These are phyloP conservation scores for Neurospora sp. DNA, from an alignment of 495 filamentous ascomycete genomes.

Conservation along the genomic window DNA sequence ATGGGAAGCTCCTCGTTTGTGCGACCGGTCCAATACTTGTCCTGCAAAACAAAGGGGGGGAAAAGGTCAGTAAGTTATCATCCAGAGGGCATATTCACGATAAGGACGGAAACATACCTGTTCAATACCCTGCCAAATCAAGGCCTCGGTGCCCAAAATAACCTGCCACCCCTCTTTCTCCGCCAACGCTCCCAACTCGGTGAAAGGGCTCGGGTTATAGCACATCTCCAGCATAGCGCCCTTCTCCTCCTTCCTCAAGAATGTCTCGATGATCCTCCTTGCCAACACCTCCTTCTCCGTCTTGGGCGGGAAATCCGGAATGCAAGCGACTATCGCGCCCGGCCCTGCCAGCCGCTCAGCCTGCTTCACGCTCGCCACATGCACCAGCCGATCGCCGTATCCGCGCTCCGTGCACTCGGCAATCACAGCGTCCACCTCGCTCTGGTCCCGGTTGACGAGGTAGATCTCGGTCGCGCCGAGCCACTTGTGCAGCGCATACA, in stretches of 20 bases:
- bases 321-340: slow-evolving; percentile 52
- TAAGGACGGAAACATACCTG: slow-evolving; percentile 28
- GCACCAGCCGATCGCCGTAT: slow-evolving; percentile 41
- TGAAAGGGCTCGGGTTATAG: slow-evolving; percentile 62
- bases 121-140: slow-evolving; percentile 69
- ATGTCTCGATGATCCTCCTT: slow-evolving; percentile 44
- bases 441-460: slow-evolving; percentile 54
- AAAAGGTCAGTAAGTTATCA: background rate
- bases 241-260: slow-evolving; percentile 42
- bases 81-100: background rate
- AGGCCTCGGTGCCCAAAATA: slow-evolving; percentile 57
- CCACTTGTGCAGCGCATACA: slow-evolving; percentile 59
- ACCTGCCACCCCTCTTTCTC: slow-evolving; percentile 54
- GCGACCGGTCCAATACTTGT: slow-evolving; percentile 51
- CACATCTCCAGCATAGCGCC: slow-evolving; percentile 71
- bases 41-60: slow-evolving; percentile 9
- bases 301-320: slow-evolving; percentile 59
- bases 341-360: slow-evolving; percentile 47
- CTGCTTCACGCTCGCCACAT: slow-evolving; percentile 45
- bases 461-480: slow-evolving; percentile 57
- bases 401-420: slow-evolving; percentile 42
- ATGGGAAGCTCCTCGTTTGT: slow-evolving; percentile 45
- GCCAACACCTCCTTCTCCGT: slow-evolving; percentile 47
- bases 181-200: slow-evolving; percentile 48
- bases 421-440: slow-evolving; percentile 54